Percentiles rank a stretch among this genome's conserved stretches.
Conservation (phyloP, 805 yeast genomes). For the Ogataea minuta region DNA sequence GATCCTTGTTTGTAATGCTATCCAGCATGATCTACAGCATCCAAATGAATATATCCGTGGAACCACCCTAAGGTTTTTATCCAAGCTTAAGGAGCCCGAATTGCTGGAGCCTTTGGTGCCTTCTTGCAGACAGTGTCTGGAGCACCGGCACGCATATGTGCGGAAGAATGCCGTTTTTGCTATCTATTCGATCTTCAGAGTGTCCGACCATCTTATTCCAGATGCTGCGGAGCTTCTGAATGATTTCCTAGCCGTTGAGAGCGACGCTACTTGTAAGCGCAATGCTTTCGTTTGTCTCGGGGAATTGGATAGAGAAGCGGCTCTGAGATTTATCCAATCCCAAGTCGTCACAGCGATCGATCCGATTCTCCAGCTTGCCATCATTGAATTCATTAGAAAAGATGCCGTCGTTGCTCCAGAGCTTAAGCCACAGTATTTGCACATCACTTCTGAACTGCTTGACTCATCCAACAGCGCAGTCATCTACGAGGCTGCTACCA, state of each 20-base stretch:
- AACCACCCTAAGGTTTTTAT: conserved; percentile 85
- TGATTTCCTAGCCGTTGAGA: conserved; percentile 73
- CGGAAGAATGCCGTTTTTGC: conserved; percentile 97
- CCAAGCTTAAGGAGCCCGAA: conserved; percentile 90
- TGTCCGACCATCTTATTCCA: conserved; percentile 84
- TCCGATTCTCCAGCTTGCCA: conserved; percentile 81
- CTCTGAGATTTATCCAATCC: conserved; percentile 77
- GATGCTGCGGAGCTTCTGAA: conserved; percentile 89
- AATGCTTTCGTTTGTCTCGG: conserved; percentile 91
- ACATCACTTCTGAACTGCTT: conserved; percentile 68
- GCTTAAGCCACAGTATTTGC: conserved; percentile 68
- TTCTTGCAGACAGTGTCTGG: conserved; percentile 83
- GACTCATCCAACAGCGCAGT: conserved; percentile 72
- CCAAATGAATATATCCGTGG: conserved; percentile 98
- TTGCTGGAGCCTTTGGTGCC: conserved; percentile 94
- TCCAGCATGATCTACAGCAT: conserved; percentile 95
- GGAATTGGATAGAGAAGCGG: conserved; percentile 78
- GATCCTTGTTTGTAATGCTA: conserved; percentile 97
- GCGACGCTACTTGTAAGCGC: conserved; percentile 91
- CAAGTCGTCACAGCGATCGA: conserved; percentile 67
- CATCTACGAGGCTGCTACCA: conserved; percentile 86
- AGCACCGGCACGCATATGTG: conserved; percentile 96
- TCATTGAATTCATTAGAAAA: conserved; percentile 85
- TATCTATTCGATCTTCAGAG: conserved; percentile 74
- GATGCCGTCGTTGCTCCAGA: conserved; percentile 68